Evolutionary conservation across 495 filamentous ascomycete species (phyloP).

Genomic region (Talaromyces nanjingensis): DNA sequence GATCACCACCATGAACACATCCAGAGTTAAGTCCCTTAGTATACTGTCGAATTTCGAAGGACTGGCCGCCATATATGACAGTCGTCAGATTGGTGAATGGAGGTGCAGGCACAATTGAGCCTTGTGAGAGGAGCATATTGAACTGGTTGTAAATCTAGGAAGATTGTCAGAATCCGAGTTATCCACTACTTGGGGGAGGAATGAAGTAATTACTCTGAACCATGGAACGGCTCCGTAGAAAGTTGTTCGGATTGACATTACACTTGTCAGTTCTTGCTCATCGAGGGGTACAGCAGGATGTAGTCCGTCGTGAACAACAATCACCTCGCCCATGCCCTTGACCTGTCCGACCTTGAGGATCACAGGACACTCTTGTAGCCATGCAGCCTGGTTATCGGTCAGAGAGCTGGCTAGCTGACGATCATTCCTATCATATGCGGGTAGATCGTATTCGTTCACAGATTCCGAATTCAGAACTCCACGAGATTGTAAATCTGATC

Average conservation of each 20-base stretch:
- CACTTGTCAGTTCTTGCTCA: conserved; percentile 67
- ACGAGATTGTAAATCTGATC: conserved; percentile 30
- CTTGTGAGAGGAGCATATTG: conserved; percentile 29
- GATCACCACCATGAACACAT: conserved; percentile 63
- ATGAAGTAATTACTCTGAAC: conserved; percentile 47
- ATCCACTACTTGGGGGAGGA: neutral
- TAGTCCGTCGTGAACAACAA: conserved; percentile 80
- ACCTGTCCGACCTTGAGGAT: conserved; percentile 63
- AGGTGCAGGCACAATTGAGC: neutral
- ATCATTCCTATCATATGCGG: conserved; percentile 24
- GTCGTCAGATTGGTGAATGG: conserved; percentile 24
- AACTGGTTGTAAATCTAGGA: conserved; percentile 52
- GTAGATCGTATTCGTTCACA: conserved; percentile 12
- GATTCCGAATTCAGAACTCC: conserved; percentile 9
- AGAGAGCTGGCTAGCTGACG: conserved; percentile 45
- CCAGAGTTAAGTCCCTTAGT: conserved; percentile 80
- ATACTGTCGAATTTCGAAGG: conserved; percentile 61
- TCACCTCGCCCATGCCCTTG: conserved; percentile 47
- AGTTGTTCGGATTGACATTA: conserved; percentile 85
- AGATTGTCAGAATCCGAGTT: neutral
- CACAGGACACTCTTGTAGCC: conserved; percentile 63
- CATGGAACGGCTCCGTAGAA: conserved; percentile 52
- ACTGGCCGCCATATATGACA: conserved; percentile 70
- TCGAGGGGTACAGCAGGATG: conserved; percentile 65
- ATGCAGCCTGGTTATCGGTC: conserved; percentile 53